Percentiles rank a stretch among this genome's conserved stretches.
phyloP scores from a whole-genome alignment of 371 early-diverging fungal genomes.

The Smittium culicis region DNA sequence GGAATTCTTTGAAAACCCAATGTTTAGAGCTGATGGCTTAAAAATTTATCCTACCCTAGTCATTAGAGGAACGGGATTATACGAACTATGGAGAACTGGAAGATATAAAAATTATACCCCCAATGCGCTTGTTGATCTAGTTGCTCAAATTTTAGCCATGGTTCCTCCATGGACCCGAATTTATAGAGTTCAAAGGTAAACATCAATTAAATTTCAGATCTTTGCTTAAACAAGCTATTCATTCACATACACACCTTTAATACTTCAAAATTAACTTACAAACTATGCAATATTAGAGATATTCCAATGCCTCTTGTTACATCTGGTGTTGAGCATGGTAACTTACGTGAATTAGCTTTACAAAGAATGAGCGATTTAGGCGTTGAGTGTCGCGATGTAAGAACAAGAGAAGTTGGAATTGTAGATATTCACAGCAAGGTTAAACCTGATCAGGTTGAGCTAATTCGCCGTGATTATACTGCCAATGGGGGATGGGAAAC shows the following conservation, averaged over 20 bases:
- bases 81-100: slow-evolving; percentile 98
- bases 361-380: slow-evolving; percentile 97
- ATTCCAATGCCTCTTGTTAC: slow-evolving; percentile 99
- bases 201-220: slow-evolving; percentile 25
- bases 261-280: no score
- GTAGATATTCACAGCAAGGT: slow-evolving; percentile 96
- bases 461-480: slow-evolving; percentile 96
- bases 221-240: slow-evolving; percentile 2
- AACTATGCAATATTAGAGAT: slow-evolving; percentile 65
- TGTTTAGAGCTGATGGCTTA: slow-evolving; percentile 96
- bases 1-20: slow-evolving; percentile 99
- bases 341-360: slow-evolving; percentile 94
- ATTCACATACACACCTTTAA: background rate
- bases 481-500: slow-evolving; percentile 99
- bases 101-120: slow-evolving; percentile 98
- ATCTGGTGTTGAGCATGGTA: slow-evolving; percentile 99
- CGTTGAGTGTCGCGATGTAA: slow-evolving; percentile 95
- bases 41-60: slow-evolving; percentile 99
- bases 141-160: slow-evolving; percentile 91
- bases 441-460: slow-evolving; percentile 85
- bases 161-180: slow-evolving; percentile 99
- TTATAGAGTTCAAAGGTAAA: slow-evolving; percentile 86
- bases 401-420: slow-evolving; percentile 99
- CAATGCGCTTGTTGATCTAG: slow-evolving; percentile 93
- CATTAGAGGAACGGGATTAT: slow-evolving; percentile 98